Evolutionary conservation across 352 stramenopile genomes (phyloP).

Genomic region (Plasmopara muralis): DNA sequence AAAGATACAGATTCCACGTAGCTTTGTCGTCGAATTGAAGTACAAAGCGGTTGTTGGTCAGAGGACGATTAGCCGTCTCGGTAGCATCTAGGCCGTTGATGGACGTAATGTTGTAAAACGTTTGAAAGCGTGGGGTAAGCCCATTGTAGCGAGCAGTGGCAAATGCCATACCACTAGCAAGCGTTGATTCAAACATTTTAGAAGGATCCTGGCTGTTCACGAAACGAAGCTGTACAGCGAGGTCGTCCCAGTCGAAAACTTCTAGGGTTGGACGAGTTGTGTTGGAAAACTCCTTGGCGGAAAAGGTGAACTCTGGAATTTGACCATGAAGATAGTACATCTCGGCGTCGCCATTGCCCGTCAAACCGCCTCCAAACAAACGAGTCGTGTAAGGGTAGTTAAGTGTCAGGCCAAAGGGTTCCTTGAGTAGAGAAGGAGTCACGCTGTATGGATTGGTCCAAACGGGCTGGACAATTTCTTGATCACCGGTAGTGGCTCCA

Average conservation of each 20-base stretch:
- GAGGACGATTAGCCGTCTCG: constrained; percentile 19
- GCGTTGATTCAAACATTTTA: constrained; percentile 37
- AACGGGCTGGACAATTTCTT: constrained; percentile 41
- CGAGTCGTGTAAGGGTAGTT: constrained; percentile 54
- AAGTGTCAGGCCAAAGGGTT: constrained; percentile 41
- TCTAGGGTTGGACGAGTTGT: constrained; percentile 24
- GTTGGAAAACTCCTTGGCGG: constrained; percentile 42
- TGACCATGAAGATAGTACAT: constrained; percentile 47
- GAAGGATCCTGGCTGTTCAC: constrained; percentile 14
- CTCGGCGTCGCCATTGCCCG: constrained; percentile 37
- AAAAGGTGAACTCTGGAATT: constrained; percentile 44
- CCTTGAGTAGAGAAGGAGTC: constrained; percentile 27
- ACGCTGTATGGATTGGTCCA: constrained; percentile 67
- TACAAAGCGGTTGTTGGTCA: constrained; percentile 43
- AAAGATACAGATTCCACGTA: constrained; percentile 57
- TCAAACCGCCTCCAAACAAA: constrained; percentile 37
- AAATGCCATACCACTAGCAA: constrained; percentile 65
- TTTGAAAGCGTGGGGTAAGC: constrained; percentile 39
- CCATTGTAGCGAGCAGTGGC: constrained; percentile 41
- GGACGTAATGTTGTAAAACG: constrained; percentile 33
- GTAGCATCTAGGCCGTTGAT: constrained; percentile 40
- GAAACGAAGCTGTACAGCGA: constrained; percentile 48
- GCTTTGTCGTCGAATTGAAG: constrained; percentile 42
- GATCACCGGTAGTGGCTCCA: constrained; percentile 18
- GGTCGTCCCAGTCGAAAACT: constrained; percentile 46